Base-by-base conservation (phyloP, 2,329 filamentous ascomycete genomes). In the Colletotrichum sp. region DNA sequence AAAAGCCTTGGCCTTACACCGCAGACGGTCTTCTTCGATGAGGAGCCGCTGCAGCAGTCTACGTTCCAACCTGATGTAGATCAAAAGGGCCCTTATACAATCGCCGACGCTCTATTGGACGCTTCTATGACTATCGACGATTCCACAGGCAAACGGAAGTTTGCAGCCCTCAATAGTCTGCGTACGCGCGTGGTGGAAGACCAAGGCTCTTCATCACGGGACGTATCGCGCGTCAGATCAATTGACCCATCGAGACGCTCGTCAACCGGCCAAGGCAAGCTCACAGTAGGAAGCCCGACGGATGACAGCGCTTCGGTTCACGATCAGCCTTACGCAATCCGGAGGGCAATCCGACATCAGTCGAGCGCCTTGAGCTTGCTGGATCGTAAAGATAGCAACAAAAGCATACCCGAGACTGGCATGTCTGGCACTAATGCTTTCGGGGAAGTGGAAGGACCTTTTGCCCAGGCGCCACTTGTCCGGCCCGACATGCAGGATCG, bases 1-100 rank as follows among this genome's bases (percentile, higher is more conserved):
- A 94, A 94, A 77, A 93, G 92, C 55, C 87, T 98, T 67, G 92
- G 93, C 15, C 92, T 98, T 36, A 94, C 93, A 3, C 94, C 95
- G 5, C 95, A 98, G 81, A 98, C 95, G 0, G 93, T 99, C 2
- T 94, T 98, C 81, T 98, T 98, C 80, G 96, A 98, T 78, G 95
- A 96, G 71, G 91, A 92, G 52, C 89, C 91, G 10, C 85, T 92
- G 12, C 88, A 87, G 27, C 85, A 86, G 61, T 81, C 84, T 3
- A 71, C 80, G 15, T 81, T 81, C 78, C 76, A 82, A 76, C 75
- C 80, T 30, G 80, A 86, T 76, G 78, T 81, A 56, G 84, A 85
- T 18, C 77, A 84, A 73, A 87, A 82, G 74, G 87, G 85, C 12
- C 90, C 92, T 7, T 94, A 95, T 79, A 98, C 96, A 0, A 97